Conservation (phyloP, 2,329 filamentous ascomycete genomes). For the Ceratocystiopsis brevicomis region DNA sequence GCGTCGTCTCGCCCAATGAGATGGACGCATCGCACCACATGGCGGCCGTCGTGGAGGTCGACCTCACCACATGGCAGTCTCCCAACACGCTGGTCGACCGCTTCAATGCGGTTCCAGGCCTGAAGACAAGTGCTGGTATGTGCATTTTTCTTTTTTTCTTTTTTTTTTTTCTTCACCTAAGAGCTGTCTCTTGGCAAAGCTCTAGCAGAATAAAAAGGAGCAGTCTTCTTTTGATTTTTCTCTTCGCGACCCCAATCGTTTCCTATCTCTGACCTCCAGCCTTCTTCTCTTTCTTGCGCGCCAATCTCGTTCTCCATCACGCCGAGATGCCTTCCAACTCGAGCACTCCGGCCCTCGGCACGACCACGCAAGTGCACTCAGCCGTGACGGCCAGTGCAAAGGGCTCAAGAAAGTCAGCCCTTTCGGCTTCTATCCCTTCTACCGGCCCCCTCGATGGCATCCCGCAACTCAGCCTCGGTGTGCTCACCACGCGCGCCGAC, state of each 20-base stretch:
- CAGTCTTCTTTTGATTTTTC: background rate
- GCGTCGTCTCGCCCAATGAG: conserved; percentile 12
- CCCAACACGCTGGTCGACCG: conserved; percentile 31
- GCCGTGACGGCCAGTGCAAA: too few relatives aligned
- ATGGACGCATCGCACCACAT: conserved; percentile 19
- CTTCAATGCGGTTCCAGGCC: conserved; percentile 36
- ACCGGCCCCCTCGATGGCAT: conserved; percentile 26
- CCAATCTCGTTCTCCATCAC: conserved; percentile 53
- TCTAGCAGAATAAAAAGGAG: background rate
- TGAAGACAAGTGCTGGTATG: conserved; percentile 43
- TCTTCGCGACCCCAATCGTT: background rate
- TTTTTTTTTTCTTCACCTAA: background rate
- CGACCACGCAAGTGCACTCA: too few relatives aligned
- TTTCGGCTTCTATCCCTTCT: too few relatives aligned
- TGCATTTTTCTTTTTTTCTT: conserved; percentile 8
- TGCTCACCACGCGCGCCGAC: conserved; percentile 35
- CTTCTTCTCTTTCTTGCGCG: conserved; percentile 66
- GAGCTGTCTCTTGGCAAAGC: too few relatives aligned
- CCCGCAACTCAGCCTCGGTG: conserved; percentile 44
- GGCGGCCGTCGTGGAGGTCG: conserved; percentile 26
- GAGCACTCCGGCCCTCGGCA: conserved; percentile 44
- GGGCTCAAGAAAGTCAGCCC: too few relatives aligned
- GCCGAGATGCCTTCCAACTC: conserved; percentile 42
- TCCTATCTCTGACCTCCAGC: conserved; percentile 26
- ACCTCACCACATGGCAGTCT: conserved; percentile 25